Evolutionary conservation across 768 basidiomycete species (phyloP), one percentile per base, ranked within the genome.

Genomic region (Tricholoma bakamatsutake): DNA sequence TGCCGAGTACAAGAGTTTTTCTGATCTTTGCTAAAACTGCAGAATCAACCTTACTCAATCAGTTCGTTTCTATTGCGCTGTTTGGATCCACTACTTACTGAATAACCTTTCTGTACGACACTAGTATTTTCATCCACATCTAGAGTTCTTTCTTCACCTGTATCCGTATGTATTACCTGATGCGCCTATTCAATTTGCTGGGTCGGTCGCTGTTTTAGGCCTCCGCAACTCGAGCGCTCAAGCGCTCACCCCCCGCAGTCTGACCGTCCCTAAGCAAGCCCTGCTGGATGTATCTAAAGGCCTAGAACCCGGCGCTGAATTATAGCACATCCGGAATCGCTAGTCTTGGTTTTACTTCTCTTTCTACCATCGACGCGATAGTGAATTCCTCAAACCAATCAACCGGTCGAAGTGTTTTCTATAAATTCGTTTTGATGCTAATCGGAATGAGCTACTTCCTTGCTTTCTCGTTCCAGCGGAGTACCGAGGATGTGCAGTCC

Each of bases 401-500:
- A 2, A 72, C 79, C 5, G 91, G 90, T 17, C 80, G 86, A 30
- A 84, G 82, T 59, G n/a, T n/a, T 64, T 93, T 43, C 77, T 93
- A 18, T 87, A 83, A 93, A 90, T 62, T 70, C 88, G 34, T 93
- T 93, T 68, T n/a, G 70, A 74, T 18, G 75, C 80, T 61, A 85
- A 91, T 68, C 80, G 82, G 3, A 69, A 65, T 8, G 80, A 88
- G 63, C 88, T 88, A 93, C 63, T 93, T 83, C 67, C 86, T 93
- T 60, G 82, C 89, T 0, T 87, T 93, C 62, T 77, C 87, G 0
- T 74, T 93, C 28, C 82, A 88, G 63, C 74, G 89, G 52, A 79
- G 75, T 42, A 72, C 76, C 9, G 77, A 87, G 37, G 60, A n/a
- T n/a, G n/a, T n/a, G n/a, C n/a, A n/a, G n/a, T n/a, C n/a, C n/a